Percentiles rank a stretch among this genome's conserved stretches.
phyloP scores from a whole-genome alignment of 805 yeast species.

The Naumovozyma dairenensis region DNA sequence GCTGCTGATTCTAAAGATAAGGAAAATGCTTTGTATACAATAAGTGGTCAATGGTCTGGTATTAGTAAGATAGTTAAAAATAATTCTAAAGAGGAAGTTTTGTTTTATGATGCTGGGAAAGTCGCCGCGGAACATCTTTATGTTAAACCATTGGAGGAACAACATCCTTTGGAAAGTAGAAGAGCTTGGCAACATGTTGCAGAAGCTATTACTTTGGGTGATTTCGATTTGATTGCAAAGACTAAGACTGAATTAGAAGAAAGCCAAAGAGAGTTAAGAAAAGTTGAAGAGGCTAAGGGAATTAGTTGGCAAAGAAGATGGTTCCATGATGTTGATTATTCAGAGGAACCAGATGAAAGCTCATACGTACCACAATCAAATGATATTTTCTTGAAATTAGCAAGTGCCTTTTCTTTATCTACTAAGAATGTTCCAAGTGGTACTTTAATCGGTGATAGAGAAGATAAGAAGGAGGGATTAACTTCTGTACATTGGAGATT shows the following conservation, averaged over 20 bases:
- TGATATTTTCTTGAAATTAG: slow-evolving; percentile 36
- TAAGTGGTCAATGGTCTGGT: slow-evolving; percentile 90
- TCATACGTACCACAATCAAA: slow-evolving; percentile 22
- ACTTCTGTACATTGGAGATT: slow-evolving; percentile 65
- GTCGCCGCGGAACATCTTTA: slow-evolving; percentile 45
- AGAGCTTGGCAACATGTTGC: slow-evolving; percentile 92
- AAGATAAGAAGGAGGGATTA: slow-evolving; percentile 38
- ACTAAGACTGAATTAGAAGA: slow-evolving; percentile 79
- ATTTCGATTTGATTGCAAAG: slow-evolving; percentile 64
- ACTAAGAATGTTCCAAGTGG: slow-evolving; percentile 63
- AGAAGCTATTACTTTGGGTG: slow-evolving; percentile 67
- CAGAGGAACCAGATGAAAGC: slow-evolving; percentile 18
- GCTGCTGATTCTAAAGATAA: slow-evolving; percentile 39
- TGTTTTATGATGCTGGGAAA: slow-evolving; percentile 58
- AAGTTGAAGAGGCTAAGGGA: slow-evolving; percentile 59
- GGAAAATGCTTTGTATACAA: slow-evolving; percentile 66
- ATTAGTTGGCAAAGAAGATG: slow-evolving; percentile 72
- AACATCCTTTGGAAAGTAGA: slow-evolving; percentile 75
- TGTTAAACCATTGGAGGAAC: slow-evolving; percentile 79
- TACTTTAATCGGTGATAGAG: slow-evolving; percentile 44
- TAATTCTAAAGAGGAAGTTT: slow-evolving; percentile 8
- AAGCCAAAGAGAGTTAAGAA: slow-evolving; percentile 75
- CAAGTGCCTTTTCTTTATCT: slow-evolving; percentile 46
- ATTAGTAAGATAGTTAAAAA: slow-evolving; percentile 49
- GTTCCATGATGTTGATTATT: slow-evolving; percentile 50